These are phyloP conservation scores for Ormosia semicastrata DNA, from an alignment of 306 rosid genomes.

Conservation along the genomic window DNA sequence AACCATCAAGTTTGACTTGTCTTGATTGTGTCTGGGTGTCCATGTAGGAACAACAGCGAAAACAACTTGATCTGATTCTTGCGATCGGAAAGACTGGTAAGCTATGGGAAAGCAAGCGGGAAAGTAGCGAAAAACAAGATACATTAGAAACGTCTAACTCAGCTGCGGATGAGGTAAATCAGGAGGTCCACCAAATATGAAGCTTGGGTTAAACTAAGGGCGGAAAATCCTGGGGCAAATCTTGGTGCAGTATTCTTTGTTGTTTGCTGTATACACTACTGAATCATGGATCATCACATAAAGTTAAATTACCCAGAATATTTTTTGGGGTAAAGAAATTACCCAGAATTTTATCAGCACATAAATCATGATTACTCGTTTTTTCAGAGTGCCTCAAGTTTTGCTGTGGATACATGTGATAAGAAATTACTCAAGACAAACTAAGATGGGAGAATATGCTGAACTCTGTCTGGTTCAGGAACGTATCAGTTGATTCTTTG, in stretches of 20 bases:
- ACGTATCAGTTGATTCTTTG: background rate
- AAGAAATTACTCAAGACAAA: slow-evolving; percentile 16
- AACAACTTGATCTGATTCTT: slow-evolving; percentile 83
- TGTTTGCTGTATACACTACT: slow-evolving; percentile 19
- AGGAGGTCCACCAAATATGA: slow-evolving; percentile 60
- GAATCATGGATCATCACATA: slow-evolving; percentile 4
- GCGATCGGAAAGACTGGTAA: slow-evolving; percentile 69
- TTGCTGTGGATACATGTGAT: slow-evolving; percentile 23
- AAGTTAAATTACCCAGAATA: background rate
- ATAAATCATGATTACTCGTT: slow-evolving; percentile 9
- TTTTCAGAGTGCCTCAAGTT: slow-evolving; percentile 20
- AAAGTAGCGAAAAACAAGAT: slow-evolving; percentile 29
- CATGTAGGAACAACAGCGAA: slow-evolving; percentile 83
- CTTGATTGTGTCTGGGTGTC: slow-evolving; percentile 14
- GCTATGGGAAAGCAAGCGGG: slow-evolving; percentile 57
- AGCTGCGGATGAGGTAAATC: slow-evolving; percentile 47
- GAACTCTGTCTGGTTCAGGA: background rate
- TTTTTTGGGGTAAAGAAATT: background rate
- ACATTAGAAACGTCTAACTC: slow-evolving; percentile 34
- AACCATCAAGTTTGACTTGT: background rate
- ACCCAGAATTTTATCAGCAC: slow-evolving; percentile 14
- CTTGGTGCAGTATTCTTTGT: slow-evolving; percentile 11
- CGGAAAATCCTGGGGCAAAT: slow-evolving; percentile 13
- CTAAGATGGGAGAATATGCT: background rate
- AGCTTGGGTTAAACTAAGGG: slow-evolving; percentile 23